Conservation (phyloP, 2,329 filamentous ascomycete genomes). For the Teratosphaeria zuluensis region DNA sequence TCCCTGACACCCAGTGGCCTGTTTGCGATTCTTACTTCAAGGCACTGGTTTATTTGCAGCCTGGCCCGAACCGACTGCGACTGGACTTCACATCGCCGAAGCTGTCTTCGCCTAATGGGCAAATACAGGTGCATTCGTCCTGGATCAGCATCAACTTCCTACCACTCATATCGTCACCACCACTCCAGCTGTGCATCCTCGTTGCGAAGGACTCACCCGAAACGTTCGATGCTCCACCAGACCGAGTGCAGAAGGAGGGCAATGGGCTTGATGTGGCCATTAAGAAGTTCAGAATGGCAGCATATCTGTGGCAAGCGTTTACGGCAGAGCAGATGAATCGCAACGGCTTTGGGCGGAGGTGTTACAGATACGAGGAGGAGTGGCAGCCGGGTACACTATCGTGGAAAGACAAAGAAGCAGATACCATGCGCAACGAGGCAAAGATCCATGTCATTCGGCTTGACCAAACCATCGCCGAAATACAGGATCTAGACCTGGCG, state of each 20-base stretch:
- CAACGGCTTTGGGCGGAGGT: constrained; percentile 73
- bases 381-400: constrained; percentile 81
- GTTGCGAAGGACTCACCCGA: constrained; percentile 79
- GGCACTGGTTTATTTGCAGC: constrained; percentile 77
- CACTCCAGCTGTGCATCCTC: constrained; percentile 80
- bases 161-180: constrained; percentile 66
- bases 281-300: constrained; percentile 87
- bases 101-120: constrained; percentile 57
- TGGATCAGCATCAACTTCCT: constrained; percentile 81
- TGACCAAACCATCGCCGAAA: constrained; percentile 74
- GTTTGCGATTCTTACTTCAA: constrained; percentile 88
- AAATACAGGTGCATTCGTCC: constrained; percentile 63
- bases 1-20: constrained; percentile 77
- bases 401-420: constrained; percentile 58
- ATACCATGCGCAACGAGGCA: constrained; percentile 78
- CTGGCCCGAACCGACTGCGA: constrained; percentile 77
- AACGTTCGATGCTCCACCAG: constrained; percentile 73
- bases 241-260: constrained; percentile 66
- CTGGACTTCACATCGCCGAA: constrained; percentile 81
- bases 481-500: constrained; percentile 66
- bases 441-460: constrained; percentile 77
- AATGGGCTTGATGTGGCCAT: constrained; percentile 73
- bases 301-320: constrained; percentile 94
- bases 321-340: constrained; percentile 94
- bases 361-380: constrained; percentile 87